A percentile compares a stretch with the other conserved stretches of the same genome.
Evolutionary conservation across 441 rosid genomes (phyloP).

Genomic region (Bruguiera hainesii): DNA sequence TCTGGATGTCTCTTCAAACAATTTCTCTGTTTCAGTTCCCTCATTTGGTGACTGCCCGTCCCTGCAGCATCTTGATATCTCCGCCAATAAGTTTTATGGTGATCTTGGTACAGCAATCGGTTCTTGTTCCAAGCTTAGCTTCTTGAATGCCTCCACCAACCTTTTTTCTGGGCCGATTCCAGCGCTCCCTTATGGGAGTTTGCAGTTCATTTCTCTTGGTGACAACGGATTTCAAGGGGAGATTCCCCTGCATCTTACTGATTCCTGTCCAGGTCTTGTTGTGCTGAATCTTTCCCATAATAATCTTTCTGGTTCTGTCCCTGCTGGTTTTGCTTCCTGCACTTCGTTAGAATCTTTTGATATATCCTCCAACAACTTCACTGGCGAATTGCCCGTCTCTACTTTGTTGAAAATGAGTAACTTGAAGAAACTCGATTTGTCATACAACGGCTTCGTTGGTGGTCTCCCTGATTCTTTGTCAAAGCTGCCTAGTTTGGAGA

Average conservation of each 20-base stretch:
- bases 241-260: slow-evolving; percentile 60
- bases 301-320: slow-evolving; percentile 61
- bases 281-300: slow-evolving; percentile 71
- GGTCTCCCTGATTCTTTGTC: slow-evolving; percentile 56
- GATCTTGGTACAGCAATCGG: slow-evolving; percentile 52
- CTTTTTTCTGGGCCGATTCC: slow-evolving; percentile 61
- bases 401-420: slow-evolving; percentile 57
- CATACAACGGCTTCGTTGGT: slow-evolving; percentile 61
- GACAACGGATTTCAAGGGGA: slow-evolving; percentile 54
- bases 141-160: slow-evolving; percentile 62
- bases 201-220: slow-evolving; percentile 51
- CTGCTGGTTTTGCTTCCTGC: slow-evolving; percentile 55
- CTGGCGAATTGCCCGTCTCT: slow-evolving; percentile 65
- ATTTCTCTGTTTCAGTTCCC: slow-evolving; percentile 52
- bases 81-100: slow-evolving; percentile 57
- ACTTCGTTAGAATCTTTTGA: slow-evolving; percentile 48
- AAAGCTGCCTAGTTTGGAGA: slow-evolving; percentile 45
- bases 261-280: slow-evolving; percentile 65
- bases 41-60: slow-evolving; percentile 59
- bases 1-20: slow-evolving; percentile 70
- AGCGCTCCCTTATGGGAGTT: slow-evolving; percentile 41
- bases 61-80: slow-evolving; percentile 68
- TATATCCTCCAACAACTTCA: slow-evolving; percentile 55
- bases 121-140: slow-evolving; percentile 49
- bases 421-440: slow-evolving; percentile 54